Percentiles rank a stretch among this genome's conserved stretches.
Conservation (phyloP, 2,329 filamentous ascomycete genomes). For the Orbilia ellipsospora region DNA sequence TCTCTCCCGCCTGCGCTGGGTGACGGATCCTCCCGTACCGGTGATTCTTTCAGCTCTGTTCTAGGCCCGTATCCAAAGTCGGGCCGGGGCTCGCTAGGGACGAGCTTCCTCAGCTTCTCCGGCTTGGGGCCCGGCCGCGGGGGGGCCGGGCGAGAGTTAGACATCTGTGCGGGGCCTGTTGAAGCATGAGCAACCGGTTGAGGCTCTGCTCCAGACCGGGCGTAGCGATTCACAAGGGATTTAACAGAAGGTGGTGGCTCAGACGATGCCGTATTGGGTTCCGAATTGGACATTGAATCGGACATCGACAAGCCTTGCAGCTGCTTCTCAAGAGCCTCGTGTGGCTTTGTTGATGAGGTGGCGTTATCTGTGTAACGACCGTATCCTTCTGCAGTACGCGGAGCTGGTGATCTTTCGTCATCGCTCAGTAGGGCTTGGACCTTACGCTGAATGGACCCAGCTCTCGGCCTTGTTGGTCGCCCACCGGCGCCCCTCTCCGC, state of each 20-base stretch:
- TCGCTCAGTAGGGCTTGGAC: conserved; percentile 87
- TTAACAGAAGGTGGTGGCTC: conserved; percentile 58
- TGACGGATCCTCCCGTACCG: conserved; percentile 34
- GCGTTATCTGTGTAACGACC: conserved; percentile 78
- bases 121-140: conserved; percentile 48
- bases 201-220: conserved; percentile 32
- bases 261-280: conserved; percentile 26
- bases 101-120: conserved; percentile 37
- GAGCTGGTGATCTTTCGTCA: conserved; percentile 71
- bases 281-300: conserved; percentile 58
- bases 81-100: conserved; percentile 34
- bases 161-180: background rate
- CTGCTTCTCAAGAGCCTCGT: conserved; percentile 63
- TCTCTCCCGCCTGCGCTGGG: conserved; percentile 26
- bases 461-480: conserved; percentile 65
- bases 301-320: conserved; percentile 59
- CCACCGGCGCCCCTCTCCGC: conserved; percentile 60
- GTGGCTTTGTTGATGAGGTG: conserved; percentile 23
- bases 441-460: conserved; percentile 81
- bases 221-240: conserved; percentile 54
- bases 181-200: conserved; percentile 12
- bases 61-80: conserved; percentile 34
- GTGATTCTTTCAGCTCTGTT: conserved; percentile 39
- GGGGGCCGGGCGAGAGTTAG: conserved; percentile 28
- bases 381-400: conserved; percentile 86